Evolutionary conservation across 768 basidiomycete genomes (phyloP), one percentile per base, ranked within the genome.

Genomic region (Jaapia argillacea): DNA sequence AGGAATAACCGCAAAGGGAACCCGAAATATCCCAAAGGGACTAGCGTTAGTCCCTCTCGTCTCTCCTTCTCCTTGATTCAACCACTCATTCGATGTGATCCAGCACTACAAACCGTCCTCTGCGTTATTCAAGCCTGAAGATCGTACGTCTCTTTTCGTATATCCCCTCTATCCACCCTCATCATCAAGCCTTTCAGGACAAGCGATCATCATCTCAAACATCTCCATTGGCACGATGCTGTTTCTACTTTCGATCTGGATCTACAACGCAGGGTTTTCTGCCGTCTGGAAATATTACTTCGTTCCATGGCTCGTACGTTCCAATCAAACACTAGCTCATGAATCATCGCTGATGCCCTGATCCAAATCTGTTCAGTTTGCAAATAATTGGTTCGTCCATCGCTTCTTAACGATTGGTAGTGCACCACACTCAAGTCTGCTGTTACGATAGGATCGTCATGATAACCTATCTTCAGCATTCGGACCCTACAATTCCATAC

Each of bases 291-390:
- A 55, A 20, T 59, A 71, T 37, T 75, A 75, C 55, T 51, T 72
- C 39, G 48, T 68, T 6, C 74, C 74, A 6, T 75, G 71, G 72
- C 60, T 75, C 22, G 73, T 74, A 47, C 38, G 61, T 55, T 13
- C 6, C 22, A 5, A 7, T 10, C 23, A n/a, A 4, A 25, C 28
- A 12, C 10, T 16, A 33, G 28, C 23, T 42, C 18, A 6, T 20
- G 12, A 20, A 18, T 12, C 18, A 18, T 42, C 12, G 31, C 28
- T 31, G 18, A 48, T 38, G 23, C 36, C 25, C 37, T 2, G 26
- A 24, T 2, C 22, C 28, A 10, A 10, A 16, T 33, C 28, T 10
- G 4, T 20, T 25, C 35, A 72, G 71, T 62, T 66, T 47, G 69
- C 68, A 10, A 68, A 71, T 51, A 72, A 70, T 46, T 69, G 68